phyloP scores from a whole-genome alignment of 306 rosid genomes.

The Pyrus bretschneideri region DNA sequence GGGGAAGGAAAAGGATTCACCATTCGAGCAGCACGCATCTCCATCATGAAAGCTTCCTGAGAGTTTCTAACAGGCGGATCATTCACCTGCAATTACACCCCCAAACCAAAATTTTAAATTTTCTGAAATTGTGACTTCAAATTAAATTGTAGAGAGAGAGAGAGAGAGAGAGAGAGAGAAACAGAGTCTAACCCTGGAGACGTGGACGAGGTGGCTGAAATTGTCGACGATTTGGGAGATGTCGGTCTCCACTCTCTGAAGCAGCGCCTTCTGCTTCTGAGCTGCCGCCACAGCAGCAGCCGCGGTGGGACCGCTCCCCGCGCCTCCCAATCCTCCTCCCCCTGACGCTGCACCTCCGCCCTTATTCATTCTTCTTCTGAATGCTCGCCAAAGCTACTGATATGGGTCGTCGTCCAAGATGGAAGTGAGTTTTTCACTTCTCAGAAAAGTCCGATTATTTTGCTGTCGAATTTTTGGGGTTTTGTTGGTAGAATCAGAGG shows the following conservation, averaged over 20 bases:
- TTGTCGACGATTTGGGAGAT: slow-evolving; percentile 71
- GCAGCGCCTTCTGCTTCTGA: slow-evolving; percentile 78
- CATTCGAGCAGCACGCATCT: slow-evolving; percentile 86
- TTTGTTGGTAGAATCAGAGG: too few relatives aligned
- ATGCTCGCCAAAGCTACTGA: not conserved
- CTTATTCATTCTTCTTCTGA: slow-evolving; percentile 21
- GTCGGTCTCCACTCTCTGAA: slow-evolving; percentile 62
- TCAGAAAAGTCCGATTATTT: too few relatives aligned
- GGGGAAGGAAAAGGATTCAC: slow-evolving; percentile 23
- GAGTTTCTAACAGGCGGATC: slow-evolving; percentile 86
- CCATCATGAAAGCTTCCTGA: slow-evolving; percentile 91
- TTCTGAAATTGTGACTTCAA: not conserved
- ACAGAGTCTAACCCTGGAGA: slow-evolving; percentile 47
- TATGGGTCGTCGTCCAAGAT: not conserved
- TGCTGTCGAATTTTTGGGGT: not conserved
- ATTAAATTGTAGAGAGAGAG: not conserved
- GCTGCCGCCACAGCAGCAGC: slow-evolving; percentile 36
- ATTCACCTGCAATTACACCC: slow-evolving; percentile 45
- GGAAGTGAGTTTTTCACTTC: not conserved
- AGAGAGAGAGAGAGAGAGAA: not conserved
- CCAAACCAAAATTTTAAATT: not conserved
- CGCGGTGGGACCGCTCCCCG: slow-evolving; percentile 25
- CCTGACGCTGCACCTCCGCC: slow-evolving; percentile 16
- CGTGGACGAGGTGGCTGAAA: slow-evolving; percentile 82
- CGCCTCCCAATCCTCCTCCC: slow-evolving; percentile 3